Evolutionary conservation across 345 rosid genomes (phyloP).

Genomic region (Adansonia digitata): DNA sequence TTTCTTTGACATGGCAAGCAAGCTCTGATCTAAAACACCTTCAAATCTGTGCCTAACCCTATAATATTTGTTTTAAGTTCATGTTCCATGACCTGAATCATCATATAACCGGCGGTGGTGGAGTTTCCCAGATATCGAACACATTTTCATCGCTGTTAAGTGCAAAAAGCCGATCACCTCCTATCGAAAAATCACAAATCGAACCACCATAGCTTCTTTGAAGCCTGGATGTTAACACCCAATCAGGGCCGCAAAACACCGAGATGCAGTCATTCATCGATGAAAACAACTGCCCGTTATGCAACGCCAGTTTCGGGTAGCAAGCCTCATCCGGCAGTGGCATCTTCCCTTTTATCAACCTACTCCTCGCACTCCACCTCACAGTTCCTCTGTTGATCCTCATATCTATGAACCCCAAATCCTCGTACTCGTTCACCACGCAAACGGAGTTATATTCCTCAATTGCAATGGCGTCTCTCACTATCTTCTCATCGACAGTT

Average conservation of each 20-base stretch:
- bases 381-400: slow-evolving; percentile 61
- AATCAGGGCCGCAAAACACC: slow-evolving; percentile 82
- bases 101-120: slow-evolving; percentile 59
- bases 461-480: slow-evolving; percentile 92
- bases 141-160: slow-evolving; percentile 91
- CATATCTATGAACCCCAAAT: slow-evolving; percentile 89
- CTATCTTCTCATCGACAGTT: slow-evolving; percentile 70
- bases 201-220: slow-evolving; percentile 69
- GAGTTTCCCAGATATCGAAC: slow-evolving; percentile 91
- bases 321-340: slow-evolving; percentile 89
- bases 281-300: slow-evolving; percentile 79
- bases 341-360: slow-evolving; percentile 80
- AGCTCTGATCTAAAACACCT: slow-evolving; percentile 13
- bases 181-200: slow-evolving; percentile 84
- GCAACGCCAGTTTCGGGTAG: slow-evolving; percentile 79
- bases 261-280: slow-evolving; percentile 90
- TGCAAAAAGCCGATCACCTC: slow-evolving; percentile 86
- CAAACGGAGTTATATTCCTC: slow-evolving; percentile 76
- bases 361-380: slow-evolving; percentile 94
- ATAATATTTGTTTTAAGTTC: neutral
- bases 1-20: slow-evolving; percentile 9
- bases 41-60: slow-evolving; percentile 12
- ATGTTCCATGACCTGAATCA: slow-evolving; percentile 28
- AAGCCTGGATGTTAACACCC: slow-evolving; percentile 80
- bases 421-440: slow-evolving; percentile 90